A percentile compares a stretch with the other conserved stretches of the same genome.
Conservation (phyloP, 2,329 filamentous ascomycete genomes). For the Aspergillus arachidicola region DNA sequence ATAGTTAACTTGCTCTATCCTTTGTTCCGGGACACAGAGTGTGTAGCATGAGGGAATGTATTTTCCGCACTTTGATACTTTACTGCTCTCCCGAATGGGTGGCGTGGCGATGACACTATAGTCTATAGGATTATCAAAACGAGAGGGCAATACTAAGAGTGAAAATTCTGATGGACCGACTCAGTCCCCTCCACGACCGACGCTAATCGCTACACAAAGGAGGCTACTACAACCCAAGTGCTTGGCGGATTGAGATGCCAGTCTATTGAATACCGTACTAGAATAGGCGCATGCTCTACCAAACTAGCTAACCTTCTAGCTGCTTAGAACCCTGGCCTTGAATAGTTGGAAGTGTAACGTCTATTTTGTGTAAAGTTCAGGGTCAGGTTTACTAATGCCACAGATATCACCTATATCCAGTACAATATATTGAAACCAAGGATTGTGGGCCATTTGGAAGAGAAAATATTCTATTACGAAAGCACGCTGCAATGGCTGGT, state of each 20-base stretch:
- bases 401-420: neutral
- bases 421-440: neutral
- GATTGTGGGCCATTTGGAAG: neutral
- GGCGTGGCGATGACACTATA: neutral
- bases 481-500: neutral
- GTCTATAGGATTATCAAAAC: neutral
- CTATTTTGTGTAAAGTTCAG: neutral
- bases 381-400: neutral
- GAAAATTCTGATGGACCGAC: neutral
- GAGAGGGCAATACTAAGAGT: neutral
- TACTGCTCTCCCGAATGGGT: neutral
- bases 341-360: neutral
- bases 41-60: neutral
- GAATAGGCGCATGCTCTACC: neutral
- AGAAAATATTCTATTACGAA: neutral
- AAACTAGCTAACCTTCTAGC: neutral
- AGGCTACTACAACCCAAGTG: neutral
- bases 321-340: neutral
- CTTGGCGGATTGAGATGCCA: neutral
- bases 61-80: neutral
- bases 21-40: neutral
- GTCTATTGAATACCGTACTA: too few relatives aligned
- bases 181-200: neutral
- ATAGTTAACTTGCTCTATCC: neutral
- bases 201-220: neutral